These are phyloP conservation scores for Penicillium concentricum DNA, from an alignment of 2,329 filamentous ascomycete genomes.

Conservation along the genomic window DNA sequence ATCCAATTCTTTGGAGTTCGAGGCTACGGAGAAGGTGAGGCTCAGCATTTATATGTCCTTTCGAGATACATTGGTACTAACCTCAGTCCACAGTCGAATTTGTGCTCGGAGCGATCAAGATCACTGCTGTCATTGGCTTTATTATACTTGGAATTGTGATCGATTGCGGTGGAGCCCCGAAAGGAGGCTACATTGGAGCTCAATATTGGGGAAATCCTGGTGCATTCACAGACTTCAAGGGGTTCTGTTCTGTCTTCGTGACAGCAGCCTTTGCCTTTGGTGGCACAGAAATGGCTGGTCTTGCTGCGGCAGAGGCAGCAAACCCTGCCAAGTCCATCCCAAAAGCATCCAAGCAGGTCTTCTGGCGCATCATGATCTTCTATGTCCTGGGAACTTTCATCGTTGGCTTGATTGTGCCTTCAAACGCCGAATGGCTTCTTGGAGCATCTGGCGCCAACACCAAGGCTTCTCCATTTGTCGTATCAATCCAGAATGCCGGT, in stretches of 20 bases:
- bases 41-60: too few relatives aligned
- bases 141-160: slow-evolving; percentile 75
- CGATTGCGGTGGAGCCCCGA: slow-evolving; percentile 45
- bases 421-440: slow-evolving; percentile 42
- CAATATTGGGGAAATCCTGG: slow-evolving; percentile 37
- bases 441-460: slow-evolving; percentile 41
- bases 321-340: slow-evolving; percentile 53
- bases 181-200: slow-evolving; percentile 42
- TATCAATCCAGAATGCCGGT: slow-evolving; percentile 61
- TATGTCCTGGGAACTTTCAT: slow-evolving; percentile 49
- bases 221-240: slow-evolving; percentile 50
- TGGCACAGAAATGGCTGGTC: slow-evolving; percentile 55
- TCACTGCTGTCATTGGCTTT: slow-evolving; percentile 60
- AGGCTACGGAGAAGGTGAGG: slow-evolving; percentile 38
- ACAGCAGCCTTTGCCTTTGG: slow-evolving; percentile 59
- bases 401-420: slow-evolving; percentile 47
- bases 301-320: slow-evolving; percentile 54
- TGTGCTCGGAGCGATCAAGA: slow-evolving; percentile 57
- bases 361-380: slow-evolving; percentile 53
- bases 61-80: background rate
- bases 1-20: slow-evolving; percentile 60
- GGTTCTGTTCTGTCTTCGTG: slow-evolving; percentile 58
- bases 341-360: slow-evolving; percentile 51
- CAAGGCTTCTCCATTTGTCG: slow-evolving; percentile 63
- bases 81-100: slow-evolving; percentile 52